Evolutionary conservation across 1,284 basidiomycete genomes (phyloP), one percentile per base, ranked within the genome.

Genomic region (Anthracocystis setariae): DNA sequence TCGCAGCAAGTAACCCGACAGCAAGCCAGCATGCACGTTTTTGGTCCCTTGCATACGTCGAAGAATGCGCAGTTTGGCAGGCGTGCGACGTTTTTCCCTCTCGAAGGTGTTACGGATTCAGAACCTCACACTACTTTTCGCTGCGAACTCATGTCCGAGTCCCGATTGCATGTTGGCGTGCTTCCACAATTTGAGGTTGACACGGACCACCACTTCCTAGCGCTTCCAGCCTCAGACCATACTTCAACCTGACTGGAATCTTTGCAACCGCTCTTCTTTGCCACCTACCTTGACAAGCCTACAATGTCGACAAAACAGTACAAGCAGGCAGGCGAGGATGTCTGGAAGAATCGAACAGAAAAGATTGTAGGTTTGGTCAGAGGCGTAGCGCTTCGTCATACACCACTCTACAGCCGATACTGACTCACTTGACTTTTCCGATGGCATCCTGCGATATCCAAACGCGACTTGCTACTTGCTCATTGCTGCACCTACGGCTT

Each of bases 341-440:
- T 78, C 8, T 82, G 81, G 81, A 79, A 78, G 73, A 82, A 82
- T 45, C 57, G 73, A 40, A 74, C 80, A 21, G 80, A 82, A n/a
- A 83, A 83, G 60, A 73, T 83, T 10, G 80, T 81, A 60, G 42
- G 80, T 71, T 37, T 17, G 5, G 10, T 18, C 24, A 12, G 21
- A 27, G 24, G 12, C 17, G 5, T 3, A 45, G n/a, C n/a, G n/a
- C n/a, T n/a, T n/a, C n/a, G n/a, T n/a, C n/a, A n/a, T n/a, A n/a
- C n/a, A 8, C 40, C 20, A 21, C 13, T 12, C 13, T n/a, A 43
- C 7, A 20, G 24, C 12, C 24, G 17, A 25, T 46, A 17, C 35
- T 33, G 45, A 42, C 53, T 29, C 12, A 44, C 10, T 8, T 46
- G 37, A 38, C 18, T 17, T 38, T 18, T 5, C 15, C 37, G 37